Conservation (phyloP, 345 rosid genomes). For the Populus nigra region DNA sequence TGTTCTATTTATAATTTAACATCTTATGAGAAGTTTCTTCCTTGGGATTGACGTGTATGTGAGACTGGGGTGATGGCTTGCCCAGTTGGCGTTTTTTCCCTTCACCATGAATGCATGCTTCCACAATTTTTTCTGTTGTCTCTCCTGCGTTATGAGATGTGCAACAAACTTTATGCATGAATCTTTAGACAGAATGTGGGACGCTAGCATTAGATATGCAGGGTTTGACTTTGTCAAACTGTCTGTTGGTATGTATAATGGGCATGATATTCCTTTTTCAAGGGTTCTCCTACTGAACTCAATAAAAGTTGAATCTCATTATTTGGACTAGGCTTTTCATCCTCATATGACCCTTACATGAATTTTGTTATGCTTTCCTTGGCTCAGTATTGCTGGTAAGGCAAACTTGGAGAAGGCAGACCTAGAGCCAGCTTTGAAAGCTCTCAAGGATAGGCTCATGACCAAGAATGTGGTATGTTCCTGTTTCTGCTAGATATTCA, state of each 20-base stretch:
- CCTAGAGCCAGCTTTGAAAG: constrained; percentile 88
- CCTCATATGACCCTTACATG: background rate
- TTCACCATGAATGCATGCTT: background rate
- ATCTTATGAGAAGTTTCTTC: background rate
- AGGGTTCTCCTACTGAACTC: background rate
- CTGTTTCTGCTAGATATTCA: background rate
- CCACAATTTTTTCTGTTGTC: background rate
- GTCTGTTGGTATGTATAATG: background rate
- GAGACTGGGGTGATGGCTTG: background rate
- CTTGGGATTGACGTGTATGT: background rate
- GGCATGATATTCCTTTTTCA: background rate
- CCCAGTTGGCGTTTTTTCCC: background rate
- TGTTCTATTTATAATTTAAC: background rate
- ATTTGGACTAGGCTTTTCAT: background rate
- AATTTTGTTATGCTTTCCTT: constrained; percentile 13
- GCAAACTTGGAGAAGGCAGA: constrained; percentile 92
- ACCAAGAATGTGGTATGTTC: constrained; percentile 96
- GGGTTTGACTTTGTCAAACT: background rate
- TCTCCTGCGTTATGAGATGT: background rate
- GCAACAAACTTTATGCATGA: background rate
- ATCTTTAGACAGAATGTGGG: background rate
- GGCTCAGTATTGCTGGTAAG: constrained; percentile 89
- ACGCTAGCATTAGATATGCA: background rate
- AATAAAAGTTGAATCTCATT: background rate
- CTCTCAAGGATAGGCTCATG: constrained; percentile 97